A percentile compares a stretch with the other conserved stretches of the same genome.
Conservation (phyloP, 805 yeast genomes). For the Candida patagonica region DNA sequence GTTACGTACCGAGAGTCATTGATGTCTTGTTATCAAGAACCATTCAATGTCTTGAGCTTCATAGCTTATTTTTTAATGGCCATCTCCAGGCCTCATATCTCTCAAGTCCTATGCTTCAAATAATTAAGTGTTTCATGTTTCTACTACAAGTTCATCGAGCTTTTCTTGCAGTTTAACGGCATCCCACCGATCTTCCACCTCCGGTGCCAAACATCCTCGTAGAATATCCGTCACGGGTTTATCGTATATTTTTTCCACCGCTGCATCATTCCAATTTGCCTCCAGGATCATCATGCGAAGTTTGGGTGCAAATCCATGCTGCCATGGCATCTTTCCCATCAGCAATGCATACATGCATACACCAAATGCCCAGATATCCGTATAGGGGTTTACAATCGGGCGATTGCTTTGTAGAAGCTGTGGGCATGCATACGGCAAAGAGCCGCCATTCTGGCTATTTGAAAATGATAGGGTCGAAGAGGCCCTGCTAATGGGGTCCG, state of each 20-base stretch:
- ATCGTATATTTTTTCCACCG: constrained; percentile 25
- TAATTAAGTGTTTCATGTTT: no score
- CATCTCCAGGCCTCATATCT: no score
- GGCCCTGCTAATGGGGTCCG: constrained; percentile 2
- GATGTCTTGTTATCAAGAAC: no score
- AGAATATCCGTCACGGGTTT: constrained; percentile 11
- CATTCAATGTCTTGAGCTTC: no score
- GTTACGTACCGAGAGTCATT: no score
- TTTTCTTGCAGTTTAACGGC: constrained; percentile 1
- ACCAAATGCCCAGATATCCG: constrained; percentile 91
- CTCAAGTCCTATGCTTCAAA: no score
- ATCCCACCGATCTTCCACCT: constrained; percentile 11
- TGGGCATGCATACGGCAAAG: constrained; percentile 88
- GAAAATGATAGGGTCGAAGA: constrained; percentile 15
- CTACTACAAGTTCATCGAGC: no score
- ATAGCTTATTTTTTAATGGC: no score
- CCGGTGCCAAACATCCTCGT: constrained; percentile 13
- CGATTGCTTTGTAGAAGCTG: constrained; percentile 55
- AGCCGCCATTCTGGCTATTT: constrained; percentile 49
- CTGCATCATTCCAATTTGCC: constrained; percentile 47
- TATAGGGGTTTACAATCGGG: constrained; percentile 49
- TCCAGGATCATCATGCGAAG: constrained; percentile 61
- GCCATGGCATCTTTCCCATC: constrained; percentile 70
- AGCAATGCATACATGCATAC: constrained; percentile 65
- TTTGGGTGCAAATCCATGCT: constrained; percentile 75